These are phyloP conservation scores for Luffa acutangula DNA, from an alignment of 306 rosid genomes.

Conservation along the genomic window DNA sequence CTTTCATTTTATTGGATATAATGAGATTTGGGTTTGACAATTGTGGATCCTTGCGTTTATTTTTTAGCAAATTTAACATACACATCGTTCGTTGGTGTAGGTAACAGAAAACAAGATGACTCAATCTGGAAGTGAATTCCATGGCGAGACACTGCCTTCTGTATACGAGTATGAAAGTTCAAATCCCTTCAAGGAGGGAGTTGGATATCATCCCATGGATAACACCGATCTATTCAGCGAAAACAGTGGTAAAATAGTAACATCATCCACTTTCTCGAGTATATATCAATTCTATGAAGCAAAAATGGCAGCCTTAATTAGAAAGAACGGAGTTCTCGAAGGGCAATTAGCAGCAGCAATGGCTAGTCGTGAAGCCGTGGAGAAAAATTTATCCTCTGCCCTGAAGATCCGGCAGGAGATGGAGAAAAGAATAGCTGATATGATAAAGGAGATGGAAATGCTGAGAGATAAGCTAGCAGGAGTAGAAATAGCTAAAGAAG, in stretches of 20 bases:
- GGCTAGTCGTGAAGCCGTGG: slow-evolving; percentile 66
- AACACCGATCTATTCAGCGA: slow-evolving; percentile 36
- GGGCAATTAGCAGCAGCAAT: slow-evolving; percentile 71
- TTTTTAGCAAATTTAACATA: not conserved
- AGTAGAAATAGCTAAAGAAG: slow-evolving; percentile 77
- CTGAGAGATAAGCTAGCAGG: slow-evolving; percentile 66
- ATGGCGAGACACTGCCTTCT: slow-evolving; percentile 29
- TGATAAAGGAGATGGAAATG: slow-evolving; percentile 54
- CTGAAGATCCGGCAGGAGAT: slow-evolving; percentile 60
- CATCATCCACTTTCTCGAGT: slow-evolving; percentile 41
- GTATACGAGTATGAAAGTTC: slow-evolving; percentile 37
- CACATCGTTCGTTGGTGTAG: slow-evolving; percentile 22
- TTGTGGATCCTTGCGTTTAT: not conserved
- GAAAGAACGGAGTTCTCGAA: slow-evolving; percentile 67
- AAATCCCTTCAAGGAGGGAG: slow-evolving; percentile 30
- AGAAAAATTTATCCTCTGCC: slow-evolving; percentile 55
- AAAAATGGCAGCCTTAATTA: slow-evolving; percentile 50
- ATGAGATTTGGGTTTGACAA: not conserved
- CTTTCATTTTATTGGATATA: not conserved
- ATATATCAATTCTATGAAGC: slow-evolving; percentile 64
- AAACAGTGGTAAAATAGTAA: slow-evolving; percentile 37
- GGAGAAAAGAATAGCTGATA: slow-evolving; percentile 52
- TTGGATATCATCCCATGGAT: slow-evolving; percentile 32
- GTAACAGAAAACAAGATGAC: slow-evolving; percentile 32
- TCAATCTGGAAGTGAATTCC: slow-evolving; percentile 40